Evolutionary conservation across 768 basidiomycete species (phyloP), one percentile per base, ranked within the genome.

Genomic region (Rhizopogon vesiculosus): DNA sequence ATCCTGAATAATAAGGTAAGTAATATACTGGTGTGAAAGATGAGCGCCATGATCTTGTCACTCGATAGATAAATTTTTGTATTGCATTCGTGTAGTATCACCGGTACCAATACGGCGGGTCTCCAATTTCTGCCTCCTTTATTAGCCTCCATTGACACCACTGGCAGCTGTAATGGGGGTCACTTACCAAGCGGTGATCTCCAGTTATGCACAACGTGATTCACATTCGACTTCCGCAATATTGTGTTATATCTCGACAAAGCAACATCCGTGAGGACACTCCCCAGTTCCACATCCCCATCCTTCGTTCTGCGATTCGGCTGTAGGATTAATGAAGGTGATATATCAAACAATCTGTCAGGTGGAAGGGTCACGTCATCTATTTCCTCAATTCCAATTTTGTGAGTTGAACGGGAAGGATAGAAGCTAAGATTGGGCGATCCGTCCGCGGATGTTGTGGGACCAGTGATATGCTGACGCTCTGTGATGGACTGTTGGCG

Each of bases 111-210:
- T 6, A 16, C 5, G 48, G 48, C 22, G 48, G 5, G 22, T 49
- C 48, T 38, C 15, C 48, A 22, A 49, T 38, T 25, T 49, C 48
- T 49, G 16, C 19, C 7, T n/a, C 48, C 22, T 40, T 19, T 12
- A 18, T 51, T 8, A 52, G 53, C 35, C 12, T 48, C 45, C 16
- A 54, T 40, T 6, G 5, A 33, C 15, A 40, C 25, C 25, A 7
- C 7, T 13, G 15, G 29, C 50, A 9, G 2, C 25, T 4, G 25
- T 25, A 43, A 50, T n/a, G 8, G 3, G 2, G 10, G 8, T 38
- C 28, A 70, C 75, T 44, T 53, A 89, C 87, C 83, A 51, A 89
- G 84, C 1, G 87, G 87, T 22, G 85, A 87, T 43, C 78, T 85
- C 72, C 82, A 89, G 59, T 82, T 80, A 59, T 82, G 75, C 48